Evolutionary conservation across 176 grass and related monocot genomes (phyloP).

Genomic region (Paspalum vaginatum): DNA sequence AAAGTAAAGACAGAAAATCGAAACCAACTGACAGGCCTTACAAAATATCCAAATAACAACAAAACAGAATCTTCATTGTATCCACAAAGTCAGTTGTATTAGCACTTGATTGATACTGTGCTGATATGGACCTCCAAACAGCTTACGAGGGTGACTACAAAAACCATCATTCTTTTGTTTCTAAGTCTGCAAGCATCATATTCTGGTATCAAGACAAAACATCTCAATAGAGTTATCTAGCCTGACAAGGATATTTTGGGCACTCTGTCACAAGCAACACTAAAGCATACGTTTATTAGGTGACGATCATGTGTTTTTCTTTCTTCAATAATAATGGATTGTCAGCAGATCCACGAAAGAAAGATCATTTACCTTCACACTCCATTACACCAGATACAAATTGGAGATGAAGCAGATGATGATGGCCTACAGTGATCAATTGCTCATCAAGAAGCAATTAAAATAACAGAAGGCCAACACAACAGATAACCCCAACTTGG

Average conservation of each 20-base stretch:
- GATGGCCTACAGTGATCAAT: slow-evolving; percentile 33
- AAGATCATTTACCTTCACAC: background rate
- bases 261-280: background rate
- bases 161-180: slow-evolving; percentile 34
- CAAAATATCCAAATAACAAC: slow-evolving; percentile 29
- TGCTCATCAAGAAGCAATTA: slow-evolving; percentile 23
- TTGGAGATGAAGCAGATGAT: background rate
- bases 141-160: slow-evolving; percentile 29
- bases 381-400: background rate
- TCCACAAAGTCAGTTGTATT: slow-evolving; percentile 13
- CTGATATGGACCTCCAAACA: slow-evolving; percentile 42
- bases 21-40: slow-evolving; percentile 14
- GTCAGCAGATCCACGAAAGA: slow-evolving; percentile 26
- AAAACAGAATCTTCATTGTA: slow-evolving; percentile 9
- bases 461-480: slow-evolving; percentile 7
- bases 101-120: slow-evolving; percentile 26
- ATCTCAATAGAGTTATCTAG: slow-evolving; percentile 25
- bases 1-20: background rate
- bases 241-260: slow-evolving; percentile 16
- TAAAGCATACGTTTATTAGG: background rate
- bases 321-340: slow-evolving; percentile 12
- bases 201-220: slow-evolving; percentile 8
- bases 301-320: slow-evolving; percentile 10
- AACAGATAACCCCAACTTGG: background rate
- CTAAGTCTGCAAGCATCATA: slow-evolving; percentile 31